A percentile compares a stretch with the other conserved stretches of the same genome.
phyloP scores from a whole-genome alignment of 345 rosid genomes.

The Populus deltoides region DNA sequence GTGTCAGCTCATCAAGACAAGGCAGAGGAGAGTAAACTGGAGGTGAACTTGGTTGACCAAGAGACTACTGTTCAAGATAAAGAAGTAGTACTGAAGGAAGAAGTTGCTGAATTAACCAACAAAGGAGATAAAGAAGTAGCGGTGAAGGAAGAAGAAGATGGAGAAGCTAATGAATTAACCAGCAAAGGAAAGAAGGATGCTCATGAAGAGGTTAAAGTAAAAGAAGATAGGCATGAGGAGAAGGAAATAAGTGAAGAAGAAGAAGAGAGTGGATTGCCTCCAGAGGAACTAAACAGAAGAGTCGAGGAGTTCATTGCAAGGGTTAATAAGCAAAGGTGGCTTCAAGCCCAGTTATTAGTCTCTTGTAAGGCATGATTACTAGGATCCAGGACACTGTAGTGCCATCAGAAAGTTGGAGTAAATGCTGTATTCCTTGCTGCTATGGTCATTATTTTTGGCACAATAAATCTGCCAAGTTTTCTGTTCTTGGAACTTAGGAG shows the following conservation, averaged over 20 bases:
- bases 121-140: background rate
- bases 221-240: background rate
- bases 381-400: background rate
- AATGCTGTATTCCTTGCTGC: background rate
- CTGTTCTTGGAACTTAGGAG: background rate
- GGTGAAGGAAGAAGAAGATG: background rate
- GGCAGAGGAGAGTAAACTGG: background rate
- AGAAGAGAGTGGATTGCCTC: conserved; percentile 29
- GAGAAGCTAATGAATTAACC: background rate
- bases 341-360: conserved; percentile 35
- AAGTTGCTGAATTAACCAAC: background rate
- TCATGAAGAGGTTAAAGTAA: background rate
- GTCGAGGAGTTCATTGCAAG: conserved; percentile 68
- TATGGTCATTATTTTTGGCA: background rate
- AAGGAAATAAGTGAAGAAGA: background rate
- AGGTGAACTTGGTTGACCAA: background rate
- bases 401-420: background rate
- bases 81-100: background rate
- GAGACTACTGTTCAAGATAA: background rate
- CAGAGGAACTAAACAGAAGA: conserved; percentile 52
- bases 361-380: conserved; percentile 8
- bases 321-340: conserved; percentile 55
- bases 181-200: background rate
- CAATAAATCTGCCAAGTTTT: background rate
- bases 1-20: conserved; percentile 10